Evolutionary conservation across 805 yeast species (phyloP).

Genomic region (Candida odintsovae): DNA sequence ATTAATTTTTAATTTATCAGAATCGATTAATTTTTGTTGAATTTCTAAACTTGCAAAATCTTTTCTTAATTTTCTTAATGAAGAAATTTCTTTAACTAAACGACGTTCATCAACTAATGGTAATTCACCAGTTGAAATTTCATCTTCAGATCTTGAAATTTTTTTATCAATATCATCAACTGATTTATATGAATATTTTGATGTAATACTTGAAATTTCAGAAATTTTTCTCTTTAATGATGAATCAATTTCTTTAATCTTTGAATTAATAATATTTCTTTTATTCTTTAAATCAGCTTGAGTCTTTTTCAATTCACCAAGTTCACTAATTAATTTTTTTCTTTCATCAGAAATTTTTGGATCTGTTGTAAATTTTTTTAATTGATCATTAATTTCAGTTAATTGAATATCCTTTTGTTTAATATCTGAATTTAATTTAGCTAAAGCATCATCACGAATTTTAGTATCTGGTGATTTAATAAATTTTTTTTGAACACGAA

Average conservation of each 20-base stretch:
- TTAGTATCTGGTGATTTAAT: constrained; percentile 73
- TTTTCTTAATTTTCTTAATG: constrained; percentile 74
- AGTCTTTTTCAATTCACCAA: constrained; percentile 38
- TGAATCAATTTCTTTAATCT: constrained; percentile 65
- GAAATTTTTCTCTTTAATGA: constrained; percentile 66
- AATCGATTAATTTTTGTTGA: constrained; percentile 73
- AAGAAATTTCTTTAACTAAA: constrained; percentile 75
- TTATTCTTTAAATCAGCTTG: constrained; percentile 42
- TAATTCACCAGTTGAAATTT: constrained; percentile 72
- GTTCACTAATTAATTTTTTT: constrained; percentile 46
- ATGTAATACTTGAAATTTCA: constrained; percentile 67
- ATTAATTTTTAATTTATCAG: constrained; percentile 67
- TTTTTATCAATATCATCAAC: constrained; percentile 66
- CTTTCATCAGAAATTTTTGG: constrained; percentile 43
- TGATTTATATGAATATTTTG: constrained; percentile 64
- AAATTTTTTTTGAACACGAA: constrained; percentile 29
- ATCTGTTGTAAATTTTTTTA: constrained; percentile 47
- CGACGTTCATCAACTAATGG: constrained; percentile 89
- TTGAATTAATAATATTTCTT: constrained; percentile 47
- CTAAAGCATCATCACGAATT: constrained; percentile 54
- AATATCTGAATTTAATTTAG: constrained; percentile 51
- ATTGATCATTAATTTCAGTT: constrained; percentile 45
- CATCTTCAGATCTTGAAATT: constrained; percentile 59
- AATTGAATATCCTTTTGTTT: constrained; percentile 54
- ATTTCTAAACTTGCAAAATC: constrained; percentile 70